Base-by-base conservation (phyloP, 2,329 filamentous ascomycete species). In the Aspergillus sergii region DNA sequence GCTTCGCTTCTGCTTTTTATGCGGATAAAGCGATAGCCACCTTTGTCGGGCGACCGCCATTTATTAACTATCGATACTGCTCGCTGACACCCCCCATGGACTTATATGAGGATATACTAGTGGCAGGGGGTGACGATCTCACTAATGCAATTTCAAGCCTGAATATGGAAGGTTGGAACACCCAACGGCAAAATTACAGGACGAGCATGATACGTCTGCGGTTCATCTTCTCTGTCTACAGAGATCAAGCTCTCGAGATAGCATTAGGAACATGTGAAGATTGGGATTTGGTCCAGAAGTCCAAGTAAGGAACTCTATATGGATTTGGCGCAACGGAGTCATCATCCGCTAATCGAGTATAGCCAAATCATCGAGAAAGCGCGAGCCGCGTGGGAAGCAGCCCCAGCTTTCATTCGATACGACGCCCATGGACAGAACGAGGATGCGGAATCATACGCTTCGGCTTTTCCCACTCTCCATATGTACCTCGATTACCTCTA, bases 31-130 rank as follows among this genome's bases (percentile, higher is more conserved):
- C 78, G 46, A 70, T 84, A 9, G 78, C 82, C 1, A 80, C 83
- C 1, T 85, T 85, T 58, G 76, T 84, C n/a, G 83, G 83, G 4
- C 76, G 83, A 2, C 83, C 83, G 4, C 81, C 82, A 3, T 75
- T 82, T 2, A 79, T 84, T 45, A 76, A 76, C n/a, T 73, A 77
- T 43, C 75, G 76, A 45, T 83, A 78, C 61, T 82, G 81, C 66
- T 72, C 72, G 4, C 74, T 82, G 12, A 70, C 75, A 8, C 63
- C 80, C 32, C 77, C 77, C 1, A 59, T 78, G 34, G 76, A 78
- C 59, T 21, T 78, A 19, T 71, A 68, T 21, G 71, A 75, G 32
- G 70, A 73, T 12, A 62, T 67, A 21, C 68, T 78, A 32, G 59
- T 73, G 23, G 64, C 69, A 19, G 72, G 72, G 6, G 72, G 71